Evolutionary conservation across 148 eudicot species (phyloP).

Genomic region (Amaranthus cruentus): DNA sequence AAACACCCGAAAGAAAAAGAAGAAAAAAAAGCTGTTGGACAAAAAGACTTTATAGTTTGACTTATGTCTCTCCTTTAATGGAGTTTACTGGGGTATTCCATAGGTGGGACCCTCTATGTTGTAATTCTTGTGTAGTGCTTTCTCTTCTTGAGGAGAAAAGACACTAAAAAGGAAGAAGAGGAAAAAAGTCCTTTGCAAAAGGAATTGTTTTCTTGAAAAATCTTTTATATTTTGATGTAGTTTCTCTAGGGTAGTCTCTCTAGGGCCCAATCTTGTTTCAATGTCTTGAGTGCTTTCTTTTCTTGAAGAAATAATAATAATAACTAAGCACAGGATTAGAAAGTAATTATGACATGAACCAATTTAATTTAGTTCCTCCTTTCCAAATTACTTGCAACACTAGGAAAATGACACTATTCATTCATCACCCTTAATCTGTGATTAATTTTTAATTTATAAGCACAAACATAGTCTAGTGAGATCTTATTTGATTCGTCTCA

Average conservation of each 20-base stretch:
- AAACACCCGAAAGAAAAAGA: neutral
- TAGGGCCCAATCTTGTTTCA: neutral
- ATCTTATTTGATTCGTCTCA: too few relatives aligned
- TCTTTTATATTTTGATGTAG: neutral
- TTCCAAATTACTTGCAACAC: too few relatives aligned
- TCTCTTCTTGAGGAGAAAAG: too few relatives aligned
- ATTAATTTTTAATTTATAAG: too few relatives aligned
- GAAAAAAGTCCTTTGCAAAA: neutral
- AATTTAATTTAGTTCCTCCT: neutral
- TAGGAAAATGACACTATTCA: too few relatives aligned
- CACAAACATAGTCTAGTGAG: too few relatives aligned
- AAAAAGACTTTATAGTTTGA: neutral
- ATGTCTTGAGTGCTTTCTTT: neutral
- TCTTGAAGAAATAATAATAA: neutral
- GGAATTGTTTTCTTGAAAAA: neutral
- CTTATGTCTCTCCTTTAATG: too few relatives aligned
- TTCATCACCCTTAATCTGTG: too few relatives aligned
- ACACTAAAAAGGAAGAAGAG: neutral
- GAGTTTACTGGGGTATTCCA: too few relatives aligned
- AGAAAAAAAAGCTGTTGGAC: neutral
- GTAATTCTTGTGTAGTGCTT: too few relatives aligned
- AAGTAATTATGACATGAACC: constrained; percentile 4
- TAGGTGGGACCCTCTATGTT: too few relatives aligned
- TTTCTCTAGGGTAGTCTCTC: neutral
- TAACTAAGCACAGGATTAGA: constrained; percentile 10